phyloP scores from a whole-genome alignment of 2,329 filamentous ascomycete species.

The Aspergillus texensis region DNA sequence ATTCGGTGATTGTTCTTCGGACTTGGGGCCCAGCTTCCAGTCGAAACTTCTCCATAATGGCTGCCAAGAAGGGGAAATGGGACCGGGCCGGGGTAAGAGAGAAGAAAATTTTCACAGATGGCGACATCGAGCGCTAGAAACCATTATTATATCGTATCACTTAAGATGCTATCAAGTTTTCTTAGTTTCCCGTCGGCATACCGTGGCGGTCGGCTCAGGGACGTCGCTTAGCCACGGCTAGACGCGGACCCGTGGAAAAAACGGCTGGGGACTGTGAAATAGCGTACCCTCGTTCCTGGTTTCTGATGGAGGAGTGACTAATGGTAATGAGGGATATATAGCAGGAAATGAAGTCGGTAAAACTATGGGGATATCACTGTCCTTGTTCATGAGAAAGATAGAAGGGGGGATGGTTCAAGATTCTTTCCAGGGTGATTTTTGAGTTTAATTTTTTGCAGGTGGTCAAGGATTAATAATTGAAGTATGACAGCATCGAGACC shows the following conservation, averaged over 20 bases:
- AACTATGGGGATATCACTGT: background rate
- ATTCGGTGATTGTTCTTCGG: background rate
- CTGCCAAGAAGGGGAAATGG: background rate
- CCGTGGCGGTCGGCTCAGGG: background rate
- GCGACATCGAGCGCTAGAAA: background rate
- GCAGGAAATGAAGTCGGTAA: background rate
- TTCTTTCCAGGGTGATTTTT: background rate
- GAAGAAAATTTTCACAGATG: background rate
- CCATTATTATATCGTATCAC: background rate
- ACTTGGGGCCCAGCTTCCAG: too few species aligned
- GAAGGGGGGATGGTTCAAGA: background rate
- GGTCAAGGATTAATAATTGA: background rate
- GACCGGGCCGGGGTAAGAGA: background rate
- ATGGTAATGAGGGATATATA: background rate
- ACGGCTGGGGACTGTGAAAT: background rate
- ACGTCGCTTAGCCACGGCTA: background rate
- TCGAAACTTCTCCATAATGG: background rate
- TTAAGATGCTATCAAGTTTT: background rate
- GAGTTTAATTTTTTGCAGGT: background rate
- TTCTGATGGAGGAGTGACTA: background rate
- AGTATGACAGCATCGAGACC: conserved; percentile 2
- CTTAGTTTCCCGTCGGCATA: conserved; percentile 4
- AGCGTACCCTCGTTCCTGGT: background rate
- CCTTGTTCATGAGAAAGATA: background rate
- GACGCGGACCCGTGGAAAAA: conserved; percentile 2